Base-by-base conservation (phyloP, 2,329 filamentous ascomycete genomes). In the Fusarium sp. region DNA sequence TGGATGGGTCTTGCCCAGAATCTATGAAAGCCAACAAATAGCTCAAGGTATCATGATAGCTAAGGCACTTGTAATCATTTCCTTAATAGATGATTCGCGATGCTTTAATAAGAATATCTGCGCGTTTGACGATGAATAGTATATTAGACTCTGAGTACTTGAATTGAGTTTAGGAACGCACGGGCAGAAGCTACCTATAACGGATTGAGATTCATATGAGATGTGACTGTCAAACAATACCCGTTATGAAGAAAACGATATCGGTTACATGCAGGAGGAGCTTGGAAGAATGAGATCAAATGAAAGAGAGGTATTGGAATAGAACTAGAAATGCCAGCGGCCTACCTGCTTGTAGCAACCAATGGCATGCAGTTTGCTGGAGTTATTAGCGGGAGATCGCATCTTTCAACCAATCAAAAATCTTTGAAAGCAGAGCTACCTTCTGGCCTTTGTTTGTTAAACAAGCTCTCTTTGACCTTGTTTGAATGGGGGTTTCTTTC, bases 31-130 rank as follows among this genome's bases (percentile, higher is more conserved):
- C 18, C 18, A 38, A 45, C 10, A 40, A 43, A 20, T 20, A 27
- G 30, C 55, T 55, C 38, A 66, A 48, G 25, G 30, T 54, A 65
- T 65, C 62, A 60, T 53, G 24, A 20, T 65, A 29, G 22, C n/a
- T 32, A 40, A 29, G 22, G 16, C 38, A 63, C 12, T n/a, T 30
- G n/a, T 43, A 16, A 24, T 30, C 27, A 24, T 38, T 20, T 32
- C 10, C 24, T 65, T 22, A 41, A 44, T 55, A 34, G 27, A 55
- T 15, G 24, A 34, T n/a, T 40, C 44, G 52, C 24, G 52, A 56
- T 53, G 32, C 16, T 44, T 16, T 29, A 43, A 38, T 13, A 15
- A 38, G 27, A 9, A 62, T 43, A 27, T 46, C 46, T 34, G 27
- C 27, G 40, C 24, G 16, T 44, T 30, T 66, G 40, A 25, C 11